Percentiles rank a stretch among this genome's conserved stretches.
phyloP scores from a whole-genome alignment of 2,329 filamentous ascomycete genomes.

The Fusarium tupiense region DNA sequence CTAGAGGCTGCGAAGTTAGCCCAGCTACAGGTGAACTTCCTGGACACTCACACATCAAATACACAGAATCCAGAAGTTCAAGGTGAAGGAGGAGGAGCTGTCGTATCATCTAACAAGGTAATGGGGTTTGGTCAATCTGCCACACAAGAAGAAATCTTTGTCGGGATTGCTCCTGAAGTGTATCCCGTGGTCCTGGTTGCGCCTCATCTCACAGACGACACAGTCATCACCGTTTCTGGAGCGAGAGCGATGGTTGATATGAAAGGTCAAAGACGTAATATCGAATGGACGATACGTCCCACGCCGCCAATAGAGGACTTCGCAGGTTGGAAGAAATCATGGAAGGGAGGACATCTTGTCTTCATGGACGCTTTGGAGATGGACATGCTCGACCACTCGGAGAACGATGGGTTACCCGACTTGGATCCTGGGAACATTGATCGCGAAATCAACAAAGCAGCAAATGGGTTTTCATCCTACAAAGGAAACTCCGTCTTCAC shows the following conservation, averaged over 20 bases:
- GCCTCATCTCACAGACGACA: slow-evolving; percentile 41
- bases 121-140: slow-evolving; percentile 50
- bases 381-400: slow-evolving; percentile 38
- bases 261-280: slow-evolving; percentile 43
- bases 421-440: slow-evolving; percentile 39
- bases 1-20: slow-evolving; percentile 10
- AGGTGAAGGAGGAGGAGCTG: slow-evolving; percentile 41
- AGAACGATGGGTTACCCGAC: slow-evolving; percentile 38
- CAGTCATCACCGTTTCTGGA: slow-evolving; percentile 42
- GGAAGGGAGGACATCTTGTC: slow-evolving; percentile 44
- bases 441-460: slow-evolving; percentile 46
- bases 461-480: slow-evolving; percentile 42
- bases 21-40: slow-evolving; percentile 20
- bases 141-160: slow-evolving; percentile 50
- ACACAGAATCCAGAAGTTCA: slow-evolving; percentile 37
- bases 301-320: not conserved
- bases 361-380: slow-evolving; percentile 52
- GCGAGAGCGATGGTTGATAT: slow-evolving; percentile 46
- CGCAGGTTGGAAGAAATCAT: not conserved
- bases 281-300: slow-evolving; percentile 34
- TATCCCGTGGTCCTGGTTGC: slow-evolving; percentile 49
- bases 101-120: slow-evolving; percentile 48
- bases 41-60: slow-evolving; percentile 40
- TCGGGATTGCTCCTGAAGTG: slow-evolving; percentile 48
- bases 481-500: slow-evolving; percentile 35